phyloP scores from a whole-genome alignment of 2,329 filamentous ascomycete genomes.

The Daldinia eschscholtzii region DNA sequence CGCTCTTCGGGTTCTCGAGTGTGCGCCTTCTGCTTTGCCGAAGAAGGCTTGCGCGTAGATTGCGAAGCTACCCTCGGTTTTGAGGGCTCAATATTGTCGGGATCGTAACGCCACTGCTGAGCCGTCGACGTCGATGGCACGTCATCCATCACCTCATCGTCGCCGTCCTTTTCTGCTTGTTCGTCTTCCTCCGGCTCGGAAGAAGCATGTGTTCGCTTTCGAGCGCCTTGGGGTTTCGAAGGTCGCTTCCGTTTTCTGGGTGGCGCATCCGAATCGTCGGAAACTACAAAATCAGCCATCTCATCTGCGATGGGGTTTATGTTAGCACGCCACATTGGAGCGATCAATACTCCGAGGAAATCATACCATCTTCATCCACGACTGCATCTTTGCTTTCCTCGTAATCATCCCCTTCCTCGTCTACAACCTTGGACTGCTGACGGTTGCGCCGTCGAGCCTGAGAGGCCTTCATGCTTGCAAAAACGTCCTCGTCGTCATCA shows the following conservation, averaged over 20 bases:
- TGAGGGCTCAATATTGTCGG: slow-evolving; percentile 58
- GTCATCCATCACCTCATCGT: slow-evolving; percentile 68
- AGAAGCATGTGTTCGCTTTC: slow-evolving; percentile 73
- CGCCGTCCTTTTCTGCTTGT: slow-evolving; percentile 59
- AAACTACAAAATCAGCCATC: slow-evolving; percentile 88
- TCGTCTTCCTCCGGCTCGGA: slow-evolving; percentile 59
- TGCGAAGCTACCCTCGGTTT: slow-evolving; percentile 43
- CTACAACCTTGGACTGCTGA: slow-evolving; percentile 71
- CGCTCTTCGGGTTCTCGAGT: slow-evolving; percentile 85
- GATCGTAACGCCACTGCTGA: slow-evolving; percentile 81
- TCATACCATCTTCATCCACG: slow-evolving; percentile 70
- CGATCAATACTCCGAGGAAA: neutral
- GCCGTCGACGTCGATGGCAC: slow-evolving; percentile 77
- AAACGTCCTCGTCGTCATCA: slow-evolving; percentile 81
- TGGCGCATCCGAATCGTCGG: slow-evolving; percentile 84
- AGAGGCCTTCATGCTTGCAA: slow-evolving; percentile 61
- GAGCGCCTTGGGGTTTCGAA: slow-evolving; percentile 62
- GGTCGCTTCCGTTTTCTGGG: slow-evolving; percentile 83
- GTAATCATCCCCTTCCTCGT: slow-evolving; percentile 78
- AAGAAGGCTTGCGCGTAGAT: slow-evolving; percentile 50
- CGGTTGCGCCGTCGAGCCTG: slow-evolving; percentile 58
- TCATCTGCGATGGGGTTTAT: slow-evolving; percentile 63
- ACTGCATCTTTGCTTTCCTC: slow-evolving; percentile 70
- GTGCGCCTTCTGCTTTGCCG: slow-evolving; percentile 76
- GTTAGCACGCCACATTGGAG: slow-evolving; percentile 4